These are phyloP conservation scores for Aeschynomene evenia DNA, from an alignment of 306 rosid species.

Conservation along the genomic window DNA sequence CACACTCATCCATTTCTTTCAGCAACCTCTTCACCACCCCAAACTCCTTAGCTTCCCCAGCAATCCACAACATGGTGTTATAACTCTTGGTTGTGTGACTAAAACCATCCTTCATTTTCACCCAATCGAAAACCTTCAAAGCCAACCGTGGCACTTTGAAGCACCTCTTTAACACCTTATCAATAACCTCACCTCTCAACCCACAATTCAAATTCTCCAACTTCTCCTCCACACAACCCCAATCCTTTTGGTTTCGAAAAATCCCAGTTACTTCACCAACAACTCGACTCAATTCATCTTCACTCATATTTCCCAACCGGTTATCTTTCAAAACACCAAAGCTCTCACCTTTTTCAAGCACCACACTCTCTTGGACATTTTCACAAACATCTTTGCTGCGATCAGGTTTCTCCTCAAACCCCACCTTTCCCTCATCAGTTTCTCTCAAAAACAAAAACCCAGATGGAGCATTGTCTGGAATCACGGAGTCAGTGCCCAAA, in stretches of 20 bases:
- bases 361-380: constrained; percentile 38
- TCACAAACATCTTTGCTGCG: constrained; percentile 49
- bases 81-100: constrained; percentile 52
- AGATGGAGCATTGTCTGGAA: constrained; percentile 31
- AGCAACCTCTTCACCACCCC: constrained; percentile 60
- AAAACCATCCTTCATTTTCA: constrained; percentile 57
- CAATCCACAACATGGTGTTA: constrained; percentile 67
- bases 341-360: constrained; percentile 28
- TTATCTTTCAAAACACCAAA: constrained; percentile 24
- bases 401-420: constrained; percentile 3
- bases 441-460: constrained; percentile 38
- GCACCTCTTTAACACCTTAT: constrained; percentile 79
- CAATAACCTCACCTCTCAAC: constrained; percentile 57
- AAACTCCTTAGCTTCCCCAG: constrained; percentile 76
- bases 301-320: constrained; percentile 36
- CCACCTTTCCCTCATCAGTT: neutral
- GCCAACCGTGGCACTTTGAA: constrained; percentile 72
- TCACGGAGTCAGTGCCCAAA: constrained; percentile 51
- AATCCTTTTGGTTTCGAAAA: constrained; percentile 44
- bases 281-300: constrained; percentile 48
- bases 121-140: constrained; percentile 67
- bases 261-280: constrained; percentile 55
- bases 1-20: constrained; percentile 63
- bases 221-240: constrained; percentile 55
- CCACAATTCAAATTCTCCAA: constrained; percentile 45